Conservation (phyloP, 352 stramenopile genomes). For the Pythium dissotocum region DNA sequence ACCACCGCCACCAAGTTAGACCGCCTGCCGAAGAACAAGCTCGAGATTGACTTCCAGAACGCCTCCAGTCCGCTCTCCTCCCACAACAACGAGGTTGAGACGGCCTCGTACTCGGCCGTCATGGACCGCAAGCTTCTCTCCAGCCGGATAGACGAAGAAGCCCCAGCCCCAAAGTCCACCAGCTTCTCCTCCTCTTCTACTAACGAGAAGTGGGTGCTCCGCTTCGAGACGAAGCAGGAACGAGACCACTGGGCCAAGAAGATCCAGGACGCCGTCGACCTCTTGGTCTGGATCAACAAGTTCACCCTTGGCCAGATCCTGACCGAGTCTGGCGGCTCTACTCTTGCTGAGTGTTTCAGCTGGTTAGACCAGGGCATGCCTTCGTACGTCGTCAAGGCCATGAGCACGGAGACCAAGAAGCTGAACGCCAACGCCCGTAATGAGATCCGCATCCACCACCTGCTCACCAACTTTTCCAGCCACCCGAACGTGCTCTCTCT, state of each 20-base stretch:
- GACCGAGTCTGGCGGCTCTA: conserved; percentile 56
- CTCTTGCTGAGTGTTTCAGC: conserved; percentile 61
- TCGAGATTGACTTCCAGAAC: conserved; percentile 65
- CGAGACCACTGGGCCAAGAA: conserved; percentile 62
- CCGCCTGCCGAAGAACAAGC: conserved; percentile 66
- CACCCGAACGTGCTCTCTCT: conserved; percentile 69
- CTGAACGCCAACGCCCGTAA: conserved; percentile 48
- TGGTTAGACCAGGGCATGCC: conserved; percentile 57
- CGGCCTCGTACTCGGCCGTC: background rate
- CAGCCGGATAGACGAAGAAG: conserved; percentile 27
- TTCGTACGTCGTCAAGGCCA: conserved; percentile 70
- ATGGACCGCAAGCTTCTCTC: conserved; percentile 11
- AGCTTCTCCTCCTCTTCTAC: conserved; percentile 16
- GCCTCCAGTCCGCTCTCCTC: conserved; percentile 1
- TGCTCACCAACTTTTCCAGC: conserved; percentile 69
- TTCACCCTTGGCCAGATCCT: conserved; percentile 63
- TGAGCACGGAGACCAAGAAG: conserved; percentile 51
- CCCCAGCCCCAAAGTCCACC: conserved; percentile 21
- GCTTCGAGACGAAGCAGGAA: conserved; percentile 75
- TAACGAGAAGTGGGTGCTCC: conserved; percentile 65
- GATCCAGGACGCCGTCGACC: conserved; percentile 62
- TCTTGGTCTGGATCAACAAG: conserved; percentile 70
- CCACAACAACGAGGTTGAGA: conserved; percentile 5
- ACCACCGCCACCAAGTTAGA: conserved; percentile 58
- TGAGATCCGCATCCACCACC: conserved; percentile 64